Evolutionary conservation across 345 rosid species (phyloP).

Genomic region (Lepidium africanum): DNA sequence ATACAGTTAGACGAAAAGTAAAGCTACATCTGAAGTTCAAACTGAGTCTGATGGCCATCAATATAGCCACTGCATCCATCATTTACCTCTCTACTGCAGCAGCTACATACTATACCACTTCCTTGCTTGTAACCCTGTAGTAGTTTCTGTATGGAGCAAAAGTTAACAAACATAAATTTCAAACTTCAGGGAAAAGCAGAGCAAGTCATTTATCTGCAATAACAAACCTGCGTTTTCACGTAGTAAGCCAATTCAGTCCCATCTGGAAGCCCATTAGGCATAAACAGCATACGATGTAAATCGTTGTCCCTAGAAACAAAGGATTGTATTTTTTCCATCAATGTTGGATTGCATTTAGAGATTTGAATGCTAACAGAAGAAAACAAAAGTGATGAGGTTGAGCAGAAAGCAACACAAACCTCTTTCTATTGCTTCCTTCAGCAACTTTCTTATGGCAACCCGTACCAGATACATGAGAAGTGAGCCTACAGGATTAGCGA

Average conservation of each 20-base stretch:
- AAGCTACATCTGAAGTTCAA: not conserved
- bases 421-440: conserved; percentile 64
- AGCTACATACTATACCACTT: conserved; percentile 74
- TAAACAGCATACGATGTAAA: conserved; percentile 82
- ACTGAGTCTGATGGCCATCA: not conserved
- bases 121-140: conserved; percentile 82
- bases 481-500: conserved; percentile 39
- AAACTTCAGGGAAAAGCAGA: not conserved
- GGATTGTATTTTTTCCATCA: not conserved
- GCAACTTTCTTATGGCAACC: conserved; percentile 49
- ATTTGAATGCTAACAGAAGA: not conserved
- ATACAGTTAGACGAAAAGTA: not conserved
- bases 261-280: conserved; percentile 95
- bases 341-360: not conserved
- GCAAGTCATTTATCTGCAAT: not conserved
- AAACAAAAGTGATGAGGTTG: not conserved
- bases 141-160: conserved; percentile 39
- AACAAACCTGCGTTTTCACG: conserved; percentile 76
- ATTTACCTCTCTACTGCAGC: conserved; percentile 77
- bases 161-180: not conserved
- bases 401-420: conserved; percentile 33
- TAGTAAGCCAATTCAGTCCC: conserved; percentile 82
- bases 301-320: conserved; percentile 72
- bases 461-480: conserved; percentile 28
- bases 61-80: not conserved